Percentiles rank a stretch among this genome's conserved stretches.
These are phyloP conservation scores for Cryptococcus depauperatus DNA, from an alignment of 1,284 basidiomycete species.

Conservation along the genomic window DNA sequence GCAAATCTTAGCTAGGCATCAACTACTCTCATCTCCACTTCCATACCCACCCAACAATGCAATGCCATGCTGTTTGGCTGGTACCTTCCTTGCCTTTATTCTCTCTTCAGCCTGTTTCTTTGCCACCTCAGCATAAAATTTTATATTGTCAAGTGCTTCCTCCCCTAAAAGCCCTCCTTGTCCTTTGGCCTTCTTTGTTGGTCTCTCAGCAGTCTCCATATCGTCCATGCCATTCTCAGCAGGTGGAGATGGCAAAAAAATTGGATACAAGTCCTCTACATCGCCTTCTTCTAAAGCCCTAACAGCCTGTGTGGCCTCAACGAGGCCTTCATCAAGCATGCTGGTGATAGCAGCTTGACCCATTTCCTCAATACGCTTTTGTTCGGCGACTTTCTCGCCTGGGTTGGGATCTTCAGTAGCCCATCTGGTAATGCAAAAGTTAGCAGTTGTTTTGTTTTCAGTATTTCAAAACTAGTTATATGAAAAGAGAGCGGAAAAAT, in stretches of 20 bases:
- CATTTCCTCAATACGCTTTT: slow-evolving; percentile 66
- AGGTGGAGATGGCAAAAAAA: slow-evolving; percentile 25
- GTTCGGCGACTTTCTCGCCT: slow-evolving; percentile 72
- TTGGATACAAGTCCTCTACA: slow-evolving; percentile 41
- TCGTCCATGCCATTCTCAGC: slow-evolving; percentile 14
- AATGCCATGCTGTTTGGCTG: slow-evolving; percentile 13
- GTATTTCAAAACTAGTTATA: neutral
- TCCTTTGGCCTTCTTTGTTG: slow-evolving; percentile 33
- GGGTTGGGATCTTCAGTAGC: slow-evolving; percentile 96
- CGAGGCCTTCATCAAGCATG: slow-evolving; percentile 63
- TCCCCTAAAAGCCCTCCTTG: slow-evolving; percentile 57
- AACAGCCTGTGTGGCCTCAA: slow-evolving; percentile 74
- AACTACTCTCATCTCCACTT: slow-evolving; percentile 34
- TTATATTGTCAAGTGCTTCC: slow-evolving; percentile 75
- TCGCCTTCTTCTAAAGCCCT: slow-evolving; percentile 67
- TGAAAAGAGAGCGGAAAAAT: too few relatives aligned
- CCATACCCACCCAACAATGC: slow-evolving; percentile 30
- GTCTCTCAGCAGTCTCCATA: slow-evolving; percentile 36
- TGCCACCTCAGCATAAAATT: slow-evolving; percentile 55
- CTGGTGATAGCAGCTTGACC: slow-evolving; percentile 70
- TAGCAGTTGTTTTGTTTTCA: neutral
- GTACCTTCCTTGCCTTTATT: slow-evolving; percentile 19
- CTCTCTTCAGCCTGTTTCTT: slow-evolving; percentile 27
- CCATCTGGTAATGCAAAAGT: slow-evolving; percentile 50
- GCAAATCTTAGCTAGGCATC: too few relatives aligned